Base-by-base conservation (phyloP, 1,284 basidiomycete genomes). In the Sparassis latifolia region DNA sequence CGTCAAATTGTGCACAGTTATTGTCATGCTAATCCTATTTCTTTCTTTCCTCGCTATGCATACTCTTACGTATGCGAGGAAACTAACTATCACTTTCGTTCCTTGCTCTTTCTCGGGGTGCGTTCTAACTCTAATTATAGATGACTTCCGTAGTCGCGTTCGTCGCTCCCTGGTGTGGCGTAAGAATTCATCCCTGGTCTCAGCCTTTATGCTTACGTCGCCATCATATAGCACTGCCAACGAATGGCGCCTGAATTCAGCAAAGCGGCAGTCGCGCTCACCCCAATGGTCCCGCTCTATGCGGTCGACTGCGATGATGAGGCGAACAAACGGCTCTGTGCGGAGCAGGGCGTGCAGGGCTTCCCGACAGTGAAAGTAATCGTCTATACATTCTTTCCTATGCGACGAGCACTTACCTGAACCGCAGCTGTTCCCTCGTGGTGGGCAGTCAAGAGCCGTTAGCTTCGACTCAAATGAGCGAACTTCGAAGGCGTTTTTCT, bases 281-380 rank as follows among this genome's bases (percentile, higher is more conserved):
- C 84, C 52, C 92, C 93, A 5, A 75, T 97, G 37, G 78, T 97
- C 33, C 92, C 92, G 1, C 78, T 90, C 53, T 96, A 94, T 66
- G 89, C 92, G 9, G 80, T 97, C 42, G 92, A 97, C 66, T 97
- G 94, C 58, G 94, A 97, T 61, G 84, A 78, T n/a, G 78, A 83
- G 29, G 71, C 74, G 61, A 96, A 97, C 70, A 92, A 89, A 66
- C 75, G 72, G 5, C 69, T 95, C 5, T 97, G 94, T 63, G 81
- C 81, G 0, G 82, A 92, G 55, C 89, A 91, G 73, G 84, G 82
- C n/a, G 79, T 97, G 27, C 77, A 93, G 69, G 94, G 95, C 2
- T 97, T 95, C 77, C 94, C 95, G 1, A 97, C 94, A 3, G 75
- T 95, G 66, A 97, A 92, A 72, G 81, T 55, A 20, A 20, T 20